Evolutionary conservation across 139 green algal genomes (phyloP).

Genomic region (Micromonas pusilla): DNA sequence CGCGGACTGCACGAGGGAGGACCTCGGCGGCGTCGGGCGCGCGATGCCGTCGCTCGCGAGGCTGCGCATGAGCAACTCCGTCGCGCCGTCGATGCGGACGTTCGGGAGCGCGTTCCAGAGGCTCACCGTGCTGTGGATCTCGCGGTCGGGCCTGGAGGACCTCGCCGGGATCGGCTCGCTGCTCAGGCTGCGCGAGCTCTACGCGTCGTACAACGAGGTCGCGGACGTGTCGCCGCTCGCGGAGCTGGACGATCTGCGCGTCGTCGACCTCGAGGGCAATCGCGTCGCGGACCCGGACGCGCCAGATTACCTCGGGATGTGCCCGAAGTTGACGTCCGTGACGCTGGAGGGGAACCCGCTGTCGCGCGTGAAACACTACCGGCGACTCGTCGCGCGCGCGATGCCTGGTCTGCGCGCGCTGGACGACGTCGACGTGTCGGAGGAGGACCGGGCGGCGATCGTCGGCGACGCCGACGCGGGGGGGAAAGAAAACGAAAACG

Average conservation of each 20-base stretch:
- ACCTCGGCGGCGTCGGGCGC: background rate
- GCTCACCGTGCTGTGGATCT: constrained; percentile 24
- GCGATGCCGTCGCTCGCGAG: background rate
- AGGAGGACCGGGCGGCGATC: background rate
- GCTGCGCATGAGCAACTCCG: background rate
- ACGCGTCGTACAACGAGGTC: constrained; percentile 36
- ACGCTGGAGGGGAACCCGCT: constrained; percentile 23
- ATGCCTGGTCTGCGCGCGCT: background rate
- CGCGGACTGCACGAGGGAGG: background rate
- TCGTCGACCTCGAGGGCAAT: constrained; percentile 23
- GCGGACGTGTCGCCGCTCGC: constrained; percentile 11
- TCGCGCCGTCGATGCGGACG: background rate
- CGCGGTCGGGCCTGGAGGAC: background rate
- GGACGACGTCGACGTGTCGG: constrained; percentile 6
- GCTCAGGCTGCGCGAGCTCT: constrained; percentile 27
- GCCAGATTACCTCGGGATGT: constrained; percentile 18
- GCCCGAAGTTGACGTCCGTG: background rate
- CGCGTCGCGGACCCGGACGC: constrained; percentile 7
- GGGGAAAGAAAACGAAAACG: background rate
- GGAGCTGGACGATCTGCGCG: constrained; percentile 18
- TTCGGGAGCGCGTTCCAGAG: constrained; percentile 20
- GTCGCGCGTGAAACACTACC: background rate
- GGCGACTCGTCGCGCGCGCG: background rate
- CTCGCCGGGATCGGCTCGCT: constrained; percentile 28
- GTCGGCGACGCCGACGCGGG: background rate